Conservation (phyloP, 352 stramenopile species). For the Globisporangium parvum region DNA sequence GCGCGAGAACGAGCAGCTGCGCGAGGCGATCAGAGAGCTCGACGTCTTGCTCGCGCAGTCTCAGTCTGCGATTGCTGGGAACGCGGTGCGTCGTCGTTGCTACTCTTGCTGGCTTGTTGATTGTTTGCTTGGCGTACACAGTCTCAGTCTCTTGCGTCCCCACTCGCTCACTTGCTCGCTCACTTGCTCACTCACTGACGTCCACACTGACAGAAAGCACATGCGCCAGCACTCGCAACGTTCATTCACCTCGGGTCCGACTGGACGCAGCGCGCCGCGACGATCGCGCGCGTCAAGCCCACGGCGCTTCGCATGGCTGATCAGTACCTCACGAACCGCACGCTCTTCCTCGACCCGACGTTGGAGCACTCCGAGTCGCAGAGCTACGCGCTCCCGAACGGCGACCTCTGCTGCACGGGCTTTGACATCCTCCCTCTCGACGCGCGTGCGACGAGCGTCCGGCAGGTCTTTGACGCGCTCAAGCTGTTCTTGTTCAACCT, state of each 20-base stretch:
- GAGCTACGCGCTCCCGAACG: not conserved
- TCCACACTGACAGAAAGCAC: too few species aligned
- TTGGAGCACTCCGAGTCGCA: slow-evolving; percentile 6
- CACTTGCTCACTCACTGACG: too few species aligned
- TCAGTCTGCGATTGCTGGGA: not conserved
- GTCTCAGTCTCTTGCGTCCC: too few species aligned
- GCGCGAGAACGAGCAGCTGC: not conserved
- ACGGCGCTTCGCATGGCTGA: not conserved
- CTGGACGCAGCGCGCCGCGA: not conserved
- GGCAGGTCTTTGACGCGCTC: slow-evolving; percentile 34
- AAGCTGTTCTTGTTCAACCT: slow-evolving; percentile 33
- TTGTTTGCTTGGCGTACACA: too few species aligned
- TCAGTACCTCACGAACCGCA: slow-evolving; percentile 2
- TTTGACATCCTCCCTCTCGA: slow-evolving; percentile 36
- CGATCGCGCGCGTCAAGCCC: not conserved
- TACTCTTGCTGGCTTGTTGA: too few species aligned
- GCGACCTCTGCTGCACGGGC: not conserved
- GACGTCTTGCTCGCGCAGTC: not conserved
- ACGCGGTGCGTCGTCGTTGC: not conserved
- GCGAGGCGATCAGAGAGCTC: too few species aligned
- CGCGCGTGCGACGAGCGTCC: not conserved
- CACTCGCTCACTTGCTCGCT: too few species aligned
- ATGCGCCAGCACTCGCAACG: not conserved
- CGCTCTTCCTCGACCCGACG: slow-evolving; percentile 3
- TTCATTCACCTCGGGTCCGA: slow-evolving; percentile 4